Percentiles rank a stretch among this genome's conserved stretches.
phyloP scores from a whole-genome alignment of 495 filamentous ascomycete genomes.

The Neurospora discreta region DNA sequence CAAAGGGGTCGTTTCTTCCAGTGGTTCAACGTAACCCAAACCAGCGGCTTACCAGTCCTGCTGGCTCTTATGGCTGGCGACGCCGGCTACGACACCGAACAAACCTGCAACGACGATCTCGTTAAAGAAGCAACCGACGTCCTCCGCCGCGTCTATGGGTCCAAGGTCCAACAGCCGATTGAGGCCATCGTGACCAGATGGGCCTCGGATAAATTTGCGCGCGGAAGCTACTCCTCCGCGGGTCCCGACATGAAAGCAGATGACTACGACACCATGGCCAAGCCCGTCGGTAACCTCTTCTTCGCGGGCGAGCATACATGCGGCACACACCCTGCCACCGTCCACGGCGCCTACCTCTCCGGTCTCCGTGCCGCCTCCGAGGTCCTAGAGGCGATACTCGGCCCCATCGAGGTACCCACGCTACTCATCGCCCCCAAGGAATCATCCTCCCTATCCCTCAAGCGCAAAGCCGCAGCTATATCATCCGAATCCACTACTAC shows the following conservation, averaged over 20 bases:
- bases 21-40: conserved; percentile 92
- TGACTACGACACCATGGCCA: conserved; percentile 92
- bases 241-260: conserved; percentile 67
- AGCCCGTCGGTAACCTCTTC: conserved; percentile 72
- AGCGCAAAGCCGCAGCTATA: conserved; percentile 40
- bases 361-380: conserved; percentile 83
- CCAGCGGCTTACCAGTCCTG: conserved; percentile 74
- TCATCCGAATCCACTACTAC: background rate
- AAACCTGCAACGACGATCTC: conserved; percentile 57
- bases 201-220: conserved; percentile 77
- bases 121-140: conserved; percentile 69
- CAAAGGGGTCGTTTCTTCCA: conserved; percentile 79
- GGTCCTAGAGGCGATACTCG: conserved; percentile 64
- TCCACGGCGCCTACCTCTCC: conserved; percentile 92
- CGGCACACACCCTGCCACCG: conserved; percentile 89
- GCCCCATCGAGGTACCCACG: conserved; percentile 54
- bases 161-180: conserved; percentile 52
- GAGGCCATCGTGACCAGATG: conserved; percentile 94
- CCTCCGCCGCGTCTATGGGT: conserved; percentile 50
- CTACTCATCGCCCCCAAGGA: conserved; percentile 65
- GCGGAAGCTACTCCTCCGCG: conserved; percentile 89
- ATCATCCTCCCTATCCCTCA: conserved; percentile 26
- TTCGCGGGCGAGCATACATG: conserved; percentile 97
- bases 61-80: conserved; percentile 95
- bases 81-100: conserved; percentile 80